Conservation (phyloP, 2,329 filamentous ascomycete species). For the Didymella glomerata region DNA sequence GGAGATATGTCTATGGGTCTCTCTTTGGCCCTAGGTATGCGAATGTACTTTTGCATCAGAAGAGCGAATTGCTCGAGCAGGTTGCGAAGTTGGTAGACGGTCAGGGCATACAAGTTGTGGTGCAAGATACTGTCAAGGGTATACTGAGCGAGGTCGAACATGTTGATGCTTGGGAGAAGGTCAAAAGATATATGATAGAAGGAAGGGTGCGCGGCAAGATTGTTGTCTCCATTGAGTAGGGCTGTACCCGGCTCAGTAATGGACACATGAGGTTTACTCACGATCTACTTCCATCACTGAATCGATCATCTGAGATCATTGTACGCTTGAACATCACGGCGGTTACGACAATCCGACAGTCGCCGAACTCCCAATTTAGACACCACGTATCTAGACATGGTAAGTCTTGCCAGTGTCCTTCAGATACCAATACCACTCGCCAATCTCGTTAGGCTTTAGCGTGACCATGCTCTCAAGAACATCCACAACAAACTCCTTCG, state of each 20-base stretch:
- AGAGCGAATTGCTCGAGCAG: slow-evolving; percentile 38
- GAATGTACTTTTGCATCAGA: slow-evolving; percentile 36
- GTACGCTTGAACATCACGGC: not conserved
- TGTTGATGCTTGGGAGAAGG: slow-evolving; percentile 35
- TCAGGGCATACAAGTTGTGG: slow-evolving; percentile 31
- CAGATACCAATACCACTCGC: not conserved
- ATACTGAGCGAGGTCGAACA: slow-evolving; percentile 32
- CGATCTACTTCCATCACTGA: not conserved
- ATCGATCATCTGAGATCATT: not conserved
- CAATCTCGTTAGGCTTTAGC: not conserved
- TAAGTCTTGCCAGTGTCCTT: slow-evolving; percentile 1
- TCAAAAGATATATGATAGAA: slow-evolving; percentile 36
- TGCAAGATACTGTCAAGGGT: slow-evolving; percentile 42
- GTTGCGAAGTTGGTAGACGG: slow-evolving; percentile 35
- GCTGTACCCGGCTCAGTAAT: not conserved
- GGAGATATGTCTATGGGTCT: slow-evolving; percentile 35
- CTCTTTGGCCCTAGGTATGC: slow-evolving; percentile 43
- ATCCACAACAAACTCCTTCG: not conserved
- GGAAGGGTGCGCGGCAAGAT: slow-evolving; percentile 45
- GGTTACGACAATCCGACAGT: not conserved
- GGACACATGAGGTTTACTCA: not conserved
- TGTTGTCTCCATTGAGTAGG: slow-evolving; percentile 33
- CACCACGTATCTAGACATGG: not conserved
- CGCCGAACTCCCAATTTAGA: not conserved
- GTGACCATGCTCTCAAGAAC: not conserved